These are phyloP conservation scores for Lasiodiplodia hormozganensis DNA, from an alignment of 2,329 filamentous ascomycete genomes.

Conservation along the genomic window DNA sequence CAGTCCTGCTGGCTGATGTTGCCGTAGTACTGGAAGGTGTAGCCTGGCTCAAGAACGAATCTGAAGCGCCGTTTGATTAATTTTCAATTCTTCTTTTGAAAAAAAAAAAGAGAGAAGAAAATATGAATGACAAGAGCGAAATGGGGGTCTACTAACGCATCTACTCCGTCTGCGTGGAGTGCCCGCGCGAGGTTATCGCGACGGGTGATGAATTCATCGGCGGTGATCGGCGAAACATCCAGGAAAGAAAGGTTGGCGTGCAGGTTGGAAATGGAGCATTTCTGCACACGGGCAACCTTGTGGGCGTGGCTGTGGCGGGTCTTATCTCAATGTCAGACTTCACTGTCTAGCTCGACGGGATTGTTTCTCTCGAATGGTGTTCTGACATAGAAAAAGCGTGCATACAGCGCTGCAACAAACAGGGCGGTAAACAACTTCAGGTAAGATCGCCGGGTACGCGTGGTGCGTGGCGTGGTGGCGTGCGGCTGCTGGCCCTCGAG, in stretches of 20 bases:
- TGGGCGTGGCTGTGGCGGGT: slow-evolving; percentile 22
- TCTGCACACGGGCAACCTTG: slow-evolving; percentile 41
- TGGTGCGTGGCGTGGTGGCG: background rate
- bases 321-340: background rate
- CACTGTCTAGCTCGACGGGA: background rate
- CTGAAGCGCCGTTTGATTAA: background rate
- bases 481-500: background rate
- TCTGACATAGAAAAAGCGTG: slow-evolving; percentile 25
- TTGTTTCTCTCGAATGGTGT: too few species aligned
- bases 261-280: slow-evolving; percentile 63
- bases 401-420: slow-evolving; percentile 1
- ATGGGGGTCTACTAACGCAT: slow-evolving; percentile 47
- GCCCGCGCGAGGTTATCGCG: slow-evolving; percentile 64
- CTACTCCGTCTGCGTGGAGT: slow-evolving; percentile 57
- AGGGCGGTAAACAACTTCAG: slow-evolving; percentile 11
- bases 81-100: background rate
- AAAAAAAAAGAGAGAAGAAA: too few species aligned
- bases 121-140: background rate
- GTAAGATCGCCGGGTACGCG: slow-evolving; percentile 16
- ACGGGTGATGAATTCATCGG: slow-evolving; percentile 62
- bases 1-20: slow-evolving; percentile 68
- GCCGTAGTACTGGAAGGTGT: slow-evolving; percentile 69
- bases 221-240: slow-evolving; percentile 56
- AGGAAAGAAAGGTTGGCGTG: slow-evolving; percentile 60
- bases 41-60: slow-evolving; percentile 69